Conservation (phyloP, 148 eudicot species). For the Rheum nobile region DNA sequence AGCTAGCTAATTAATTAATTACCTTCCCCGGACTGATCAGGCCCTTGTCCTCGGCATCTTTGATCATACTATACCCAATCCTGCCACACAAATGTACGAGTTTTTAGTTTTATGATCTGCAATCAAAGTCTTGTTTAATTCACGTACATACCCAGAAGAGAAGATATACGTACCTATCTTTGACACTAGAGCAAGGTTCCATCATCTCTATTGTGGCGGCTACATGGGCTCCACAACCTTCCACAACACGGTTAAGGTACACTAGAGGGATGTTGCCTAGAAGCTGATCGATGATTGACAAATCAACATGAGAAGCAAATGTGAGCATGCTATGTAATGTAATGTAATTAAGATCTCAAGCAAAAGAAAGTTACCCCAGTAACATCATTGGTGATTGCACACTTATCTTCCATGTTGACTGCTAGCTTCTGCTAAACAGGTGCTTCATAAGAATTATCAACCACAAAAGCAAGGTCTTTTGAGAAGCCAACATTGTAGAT, state of each 20-base stretch:
- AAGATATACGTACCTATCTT: conserved; percentile 41
- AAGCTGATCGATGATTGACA: conserved; percentile 18
- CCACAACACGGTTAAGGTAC: conserved; percentile 60
- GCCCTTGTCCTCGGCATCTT: conserved; percentile 74
- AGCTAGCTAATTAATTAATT: no score
- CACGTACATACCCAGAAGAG: no score
- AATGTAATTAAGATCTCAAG: background rate
- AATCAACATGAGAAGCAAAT: background rate
- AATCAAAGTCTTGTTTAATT: no score
- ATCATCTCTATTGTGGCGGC: conserved; percentile 77
- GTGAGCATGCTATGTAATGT: background rate
- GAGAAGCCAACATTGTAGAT: background rate
- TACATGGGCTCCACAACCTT: conserved; percentile 67
- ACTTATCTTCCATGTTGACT: conserved; percentile 20
- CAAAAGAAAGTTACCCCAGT: conserved; percentile 17
- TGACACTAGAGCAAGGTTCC: conserved; percentile 84
- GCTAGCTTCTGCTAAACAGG: background rate
- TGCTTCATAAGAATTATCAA: background rate
- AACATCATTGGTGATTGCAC: conserved; percentile 24
- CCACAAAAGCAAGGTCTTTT: background rate
- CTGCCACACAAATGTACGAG: conserved; percentile 17
- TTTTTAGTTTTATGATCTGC: background rate
- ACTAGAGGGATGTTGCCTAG: conserved; percentile 76
- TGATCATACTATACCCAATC: conserved; percentile 59
- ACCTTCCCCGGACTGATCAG: conserved; percentile 75